Percentiles rank a stretch among this genome's conserved stretches.
Conservation (phyloP, 2,329 filamentous ascomycete genomes). For the Colletotrichum noveboracense region DNA sequence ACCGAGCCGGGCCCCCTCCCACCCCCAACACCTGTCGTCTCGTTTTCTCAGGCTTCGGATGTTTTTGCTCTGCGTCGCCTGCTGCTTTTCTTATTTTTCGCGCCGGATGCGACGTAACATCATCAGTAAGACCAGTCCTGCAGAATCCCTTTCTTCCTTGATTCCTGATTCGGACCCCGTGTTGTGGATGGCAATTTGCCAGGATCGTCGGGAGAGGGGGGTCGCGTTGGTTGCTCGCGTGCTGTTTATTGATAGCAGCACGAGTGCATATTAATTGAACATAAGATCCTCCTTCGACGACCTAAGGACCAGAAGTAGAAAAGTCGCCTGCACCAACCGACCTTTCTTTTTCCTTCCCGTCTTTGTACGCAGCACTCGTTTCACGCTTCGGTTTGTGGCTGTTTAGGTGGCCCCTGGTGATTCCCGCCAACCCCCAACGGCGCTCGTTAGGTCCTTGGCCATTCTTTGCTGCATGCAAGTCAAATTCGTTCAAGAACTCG, state of each 20-base stretch:
- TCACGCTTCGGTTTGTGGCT: conserved; percentile 11
- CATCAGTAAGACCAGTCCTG: background rate
- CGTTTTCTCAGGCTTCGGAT: background rate
- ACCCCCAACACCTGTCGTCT: background rate
- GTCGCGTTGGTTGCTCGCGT: background rate
- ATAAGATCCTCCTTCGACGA: background rate
- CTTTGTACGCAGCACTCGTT: background rate
- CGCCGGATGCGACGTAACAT: background rate
- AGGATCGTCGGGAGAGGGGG: background rate
- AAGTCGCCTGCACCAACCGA: background rate
- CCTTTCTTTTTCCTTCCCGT: background rate
- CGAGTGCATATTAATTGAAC: background rate
- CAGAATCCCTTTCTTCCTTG: background rate
- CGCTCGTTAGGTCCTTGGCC: background rate
- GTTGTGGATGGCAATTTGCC: background rate
- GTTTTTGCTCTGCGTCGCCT: background rate
- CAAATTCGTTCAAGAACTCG: background rate
- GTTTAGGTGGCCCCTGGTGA: background rate
- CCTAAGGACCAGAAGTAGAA: background rate
- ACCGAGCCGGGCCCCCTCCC: background rate
- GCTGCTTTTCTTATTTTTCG: background rate
- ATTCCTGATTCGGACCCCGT: background rate
- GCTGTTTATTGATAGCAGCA: background rate
- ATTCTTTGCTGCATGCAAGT: background rate
- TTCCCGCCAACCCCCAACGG: background rate